Conservation (phyloP, 1,139 yeast species). For the Scheffersomyces stambukii region DNA sequence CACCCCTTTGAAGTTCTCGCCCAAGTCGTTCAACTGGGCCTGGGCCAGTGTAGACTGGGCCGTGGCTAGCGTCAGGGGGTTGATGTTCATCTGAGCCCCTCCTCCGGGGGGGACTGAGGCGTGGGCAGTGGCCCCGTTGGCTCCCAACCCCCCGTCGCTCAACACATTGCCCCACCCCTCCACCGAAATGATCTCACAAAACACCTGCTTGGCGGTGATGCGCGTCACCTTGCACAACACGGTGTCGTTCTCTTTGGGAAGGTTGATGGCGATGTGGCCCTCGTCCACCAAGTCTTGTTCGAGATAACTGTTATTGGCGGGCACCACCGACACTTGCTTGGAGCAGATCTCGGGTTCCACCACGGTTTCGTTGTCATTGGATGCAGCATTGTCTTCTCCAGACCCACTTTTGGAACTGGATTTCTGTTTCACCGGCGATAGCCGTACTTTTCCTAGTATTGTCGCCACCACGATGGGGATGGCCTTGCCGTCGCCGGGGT, state of each 20-base stretch:
- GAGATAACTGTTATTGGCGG: background rate
- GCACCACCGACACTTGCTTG: background rate
- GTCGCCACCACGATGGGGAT: constrained; percentile 62
- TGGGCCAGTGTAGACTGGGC: constrained; percentile 28
- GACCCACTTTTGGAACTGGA: no score
- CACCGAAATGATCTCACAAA: constrained; percentile 77
- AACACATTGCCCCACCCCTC: constrained; percentile 60
- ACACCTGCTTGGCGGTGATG: constrained; percentile 66
- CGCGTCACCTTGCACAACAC: constrained; percentile 76
- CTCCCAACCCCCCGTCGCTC: constrained; percentile 64
- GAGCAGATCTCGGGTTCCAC: no score
- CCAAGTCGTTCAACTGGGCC: constrained; percentile 60
- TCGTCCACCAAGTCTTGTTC: no score
- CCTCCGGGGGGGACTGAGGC: constrained; percentile 45
- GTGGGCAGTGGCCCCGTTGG: constrained; percentile 50
- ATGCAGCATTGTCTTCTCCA: no score
- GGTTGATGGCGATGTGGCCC: constrained; percentile 34
- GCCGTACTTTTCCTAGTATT: constrained; percentile 55
- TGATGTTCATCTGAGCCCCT: constrained; percentile 45
- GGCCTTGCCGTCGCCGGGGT: constrained; percentile 17
- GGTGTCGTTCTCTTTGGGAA: constrained; percentile 83
- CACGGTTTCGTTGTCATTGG: no score
- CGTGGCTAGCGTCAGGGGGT: constrained; percentile 45
- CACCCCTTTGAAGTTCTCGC: constrained; percentile 88
- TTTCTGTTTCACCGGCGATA: constrained; percentile 8